Evolutionary conservation across 2,329 filamentous ascomycete genomes (phyloP), one percentile per base, ranked within the genome.

Genomic region (Cercospora sp.): DNA sequence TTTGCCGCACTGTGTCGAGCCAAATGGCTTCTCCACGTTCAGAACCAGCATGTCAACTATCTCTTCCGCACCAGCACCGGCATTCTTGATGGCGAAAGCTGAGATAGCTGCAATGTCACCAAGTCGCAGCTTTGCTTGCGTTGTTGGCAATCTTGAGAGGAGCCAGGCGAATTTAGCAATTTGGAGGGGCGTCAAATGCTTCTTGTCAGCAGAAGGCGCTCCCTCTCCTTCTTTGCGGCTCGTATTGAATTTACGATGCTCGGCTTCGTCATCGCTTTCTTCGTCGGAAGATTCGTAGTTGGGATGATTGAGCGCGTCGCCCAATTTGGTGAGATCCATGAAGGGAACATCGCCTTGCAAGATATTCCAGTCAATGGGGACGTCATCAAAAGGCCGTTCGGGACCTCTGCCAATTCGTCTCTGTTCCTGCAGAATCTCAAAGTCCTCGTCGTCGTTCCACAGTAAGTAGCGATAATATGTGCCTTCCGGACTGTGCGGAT

Each of bases 381-480:
- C 89, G 73, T 97, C 92, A 69, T 96, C 96, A 0, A 96, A 77
- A 12, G 79, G 70, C 8, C 79, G 81, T 1, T 75, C 74, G 1
- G 71, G 69, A 10, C 67, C 71, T 28, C 68, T 66, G 3, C 69
- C 68, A 8, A 68, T 85, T 21, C 90, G 67, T 69, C 75, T 70
- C 69, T 75, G 70, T n/a, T 74, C 68, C 63, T 72, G 75, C 26
- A 76, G 80, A 3, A 82, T 77, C 51, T 85, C 82, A 1, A 85
- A 84, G 4, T 89, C 58, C 7, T 73, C 71, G 12, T 75, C 70
- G 3, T 73, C 70, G 10, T 64, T 89, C 91, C 94, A 97, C 55
- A 98, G 77, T 55, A 92, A 88, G 91, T 93, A 98, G 53, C 95
- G 89, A 79, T 98, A 98, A 86, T 94, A 99, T 16, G 96, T 87